Base-by-base conservation (phyloP, 495 filamentous ascomycete genomes). In the Podospora anserina region DNA sequence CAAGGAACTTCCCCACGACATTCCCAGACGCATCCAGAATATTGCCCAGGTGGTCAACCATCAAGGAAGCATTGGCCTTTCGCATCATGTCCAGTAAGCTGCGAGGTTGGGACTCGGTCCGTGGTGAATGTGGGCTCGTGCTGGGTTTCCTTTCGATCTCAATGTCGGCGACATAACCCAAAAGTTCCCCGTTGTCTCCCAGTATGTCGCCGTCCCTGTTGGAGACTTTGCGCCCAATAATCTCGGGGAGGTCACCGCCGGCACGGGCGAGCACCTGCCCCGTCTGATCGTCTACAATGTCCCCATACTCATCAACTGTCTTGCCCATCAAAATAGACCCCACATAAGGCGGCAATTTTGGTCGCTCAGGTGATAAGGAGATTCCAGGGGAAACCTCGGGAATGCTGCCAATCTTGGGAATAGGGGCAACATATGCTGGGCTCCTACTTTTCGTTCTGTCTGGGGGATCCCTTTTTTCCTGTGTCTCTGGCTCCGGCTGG, bases 221-320 rank as follows among this genome's bases (percentile, higher is more conserved):
- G 5, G 79, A 76, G 6, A 84, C 81, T 15, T 69, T 71, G 44
- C 75, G 73, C 7, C 82, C 82, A 2, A 83, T 76, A 70, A 84
- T 83, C 19, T 79, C 73, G 16, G 82, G 82, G 13, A 84, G 74
- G 65, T 84, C 82, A 6, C 82, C 82, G 3, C 73, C 80, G 0
- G 77, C 80, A 57, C 77, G 81, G 5, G 81, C 82, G 0, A 83
- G 77, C 6, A 84, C 78, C 63, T 79, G 78, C 3, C 80, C 80
- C 0, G 80, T 78, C 34, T 70, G 71, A 1, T 69, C 71, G 55
- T 98, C 78, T 90, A 97, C 82, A 85, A 97, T 84, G 88, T 92
- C 79, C 80, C 92, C 70, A 83, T 89, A 74, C 83, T 89, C 70
- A 83, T 94, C 69, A 84, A 91, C 78, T 85, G 90, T 78, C 89